Evolutionary conservation across 1,139 yeast genomes (phyloP).

Genomic region (Suhomyces bokatorum): DNA sequence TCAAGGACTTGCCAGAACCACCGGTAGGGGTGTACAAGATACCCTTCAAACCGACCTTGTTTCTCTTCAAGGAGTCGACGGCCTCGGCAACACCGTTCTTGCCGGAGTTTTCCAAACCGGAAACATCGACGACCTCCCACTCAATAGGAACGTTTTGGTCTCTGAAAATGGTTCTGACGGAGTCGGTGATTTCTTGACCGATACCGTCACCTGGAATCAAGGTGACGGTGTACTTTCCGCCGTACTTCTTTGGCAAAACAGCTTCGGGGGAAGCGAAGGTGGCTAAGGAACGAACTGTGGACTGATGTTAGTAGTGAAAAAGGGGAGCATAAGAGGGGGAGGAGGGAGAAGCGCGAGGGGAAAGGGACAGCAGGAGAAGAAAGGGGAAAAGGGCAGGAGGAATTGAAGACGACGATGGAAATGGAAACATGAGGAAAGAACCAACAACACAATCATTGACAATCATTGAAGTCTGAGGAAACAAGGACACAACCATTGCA

Average conservation of each 20-base stretch:
- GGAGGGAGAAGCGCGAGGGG: neutral
- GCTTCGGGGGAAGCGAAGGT: conserved; percentile 57
- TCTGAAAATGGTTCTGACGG: conserved; percentile 87
- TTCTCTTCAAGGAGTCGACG: conserved; percentile 88
- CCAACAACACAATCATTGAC: too few species aligned
- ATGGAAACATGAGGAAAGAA: too few species aligned
- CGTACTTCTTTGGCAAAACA: conserved; percentile 85
- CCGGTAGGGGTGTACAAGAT: conserved; percentile 89
- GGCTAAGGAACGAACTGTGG: conserved; percentile 47
- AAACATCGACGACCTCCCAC: conserved; percentile 88
- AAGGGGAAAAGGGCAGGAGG: too few species aligned
- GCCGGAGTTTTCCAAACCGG: conserved; percentile 71
- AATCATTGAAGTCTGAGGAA: too few species aligned
- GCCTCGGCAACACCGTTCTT: conserved; percentile 75
- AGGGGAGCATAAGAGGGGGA: neutral
- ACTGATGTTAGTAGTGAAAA: conserved; percentile 19
- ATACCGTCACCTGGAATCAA: conserved; percentile 97
- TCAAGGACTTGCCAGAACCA: conserved; percentile 61
- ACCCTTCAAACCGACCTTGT: conserved; percentile 96
- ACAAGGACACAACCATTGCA: too few species aligned
- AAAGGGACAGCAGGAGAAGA: too few species aligned
- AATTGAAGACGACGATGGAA: too few species aligned
- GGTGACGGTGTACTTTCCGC: conserved; percentile 90
- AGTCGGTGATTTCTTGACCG: conserved; percentile 93
- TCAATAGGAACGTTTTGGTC: conserved; percentile 87